Conservation (phyloP, 352 stramenopile species). For the Phytopythium mirpurense region DNA sequence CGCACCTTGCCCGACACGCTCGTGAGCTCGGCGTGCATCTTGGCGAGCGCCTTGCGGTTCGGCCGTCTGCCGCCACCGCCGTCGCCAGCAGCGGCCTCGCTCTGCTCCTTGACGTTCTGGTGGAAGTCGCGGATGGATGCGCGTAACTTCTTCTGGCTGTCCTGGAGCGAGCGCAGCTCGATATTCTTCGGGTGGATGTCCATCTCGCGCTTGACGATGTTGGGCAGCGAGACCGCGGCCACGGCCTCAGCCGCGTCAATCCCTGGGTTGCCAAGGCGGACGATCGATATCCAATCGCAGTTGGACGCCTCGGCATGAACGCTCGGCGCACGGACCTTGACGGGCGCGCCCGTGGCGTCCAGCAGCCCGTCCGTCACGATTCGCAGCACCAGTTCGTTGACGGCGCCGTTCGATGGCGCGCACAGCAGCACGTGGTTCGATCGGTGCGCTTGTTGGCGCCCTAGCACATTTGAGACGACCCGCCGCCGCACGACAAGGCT, state of each 20-base stretch:
- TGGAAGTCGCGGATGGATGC: constrained; percentile 72
- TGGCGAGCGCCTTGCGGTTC: constrained; percentile 57
- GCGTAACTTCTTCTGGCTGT: constrained; percentile 57
- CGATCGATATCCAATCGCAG: constrained; percentile 62
- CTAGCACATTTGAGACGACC: constrained; percentile 35
- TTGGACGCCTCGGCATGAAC: constrained; percentile 46
- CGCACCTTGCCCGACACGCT: constrained; percentile 75
- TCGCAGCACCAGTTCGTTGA: constrained; percentile 87
- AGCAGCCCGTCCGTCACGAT: constrained; percentile 82
- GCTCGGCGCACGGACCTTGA: constrained; percentile 61
- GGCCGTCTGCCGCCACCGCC: constrained; percentile 6
- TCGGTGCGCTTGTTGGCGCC: constrained; percentile 15
- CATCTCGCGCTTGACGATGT: constrained; percentile 80
- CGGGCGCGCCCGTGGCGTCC: constrained; percentile 41
- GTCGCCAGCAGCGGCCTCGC: background rate
- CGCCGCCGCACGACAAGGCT: constrained; percentile 40
- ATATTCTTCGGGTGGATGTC: constrained; percentile 79
- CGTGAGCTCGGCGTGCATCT: constrained; percentile 69
- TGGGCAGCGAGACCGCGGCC: constrained; percentile 69
- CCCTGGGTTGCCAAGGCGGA: constrained; percentile 72
- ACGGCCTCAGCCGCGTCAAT: constrained; percentile 70
- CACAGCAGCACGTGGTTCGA: constrained; percentile 78
- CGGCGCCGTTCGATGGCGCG: constrained; percentile 88
- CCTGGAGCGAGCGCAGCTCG: constrained; percentile 50
- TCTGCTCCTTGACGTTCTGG: constrained; percentile 45